phyloP scores from a whole-genome alignment of 257 asterid species.

The Solanum neorickii region DNA sequence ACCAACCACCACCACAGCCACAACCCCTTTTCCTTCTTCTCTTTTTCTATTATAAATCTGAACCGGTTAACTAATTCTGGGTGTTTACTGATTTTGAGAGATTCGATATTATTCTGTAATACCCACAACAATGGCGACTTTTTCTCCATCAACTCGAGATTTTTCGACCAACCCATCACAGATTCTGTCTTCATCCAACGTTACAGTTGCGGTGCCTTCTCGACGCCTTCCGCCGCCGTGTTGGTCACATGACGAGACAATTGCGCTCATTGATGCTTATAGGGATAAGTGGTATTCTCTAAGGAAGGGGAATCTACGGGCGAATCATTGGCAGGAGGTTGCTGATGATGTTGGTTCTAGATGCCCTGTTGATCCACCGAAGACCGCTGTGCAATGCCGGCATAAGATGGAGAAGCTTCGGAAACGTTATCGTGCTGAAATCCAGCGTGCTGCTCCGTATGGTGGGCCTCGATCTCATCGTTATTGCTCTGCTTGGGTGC shows the following conservation, averaged over 20 bases:
- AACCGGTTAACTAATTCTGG: conserved; percentile 3
- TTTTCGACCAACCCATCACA: conserved; percentile 12
- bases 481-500: conserved; percentile 79
- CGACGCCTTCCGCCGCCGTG: conserved; percentile 96
- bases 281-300: conserved; percentile 88
- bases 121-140: conserved; percentile 18
- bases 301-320: conserved; percentile 85
- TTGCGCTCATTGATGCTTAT: conserved; percentile 68
- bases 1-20: conserved; percentile 4
- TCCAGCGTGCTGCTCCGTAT: conserved; percentile 74
- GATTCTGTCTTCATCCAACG: conserved; percentile 24
- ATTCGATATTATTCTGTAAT: not conserved
- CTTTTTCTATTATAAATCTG: not conserved
- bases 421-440: conserved; percentile 85
- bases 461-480: conserved; percentile 51
- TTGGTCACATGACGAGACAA: conserved; percentile 92
- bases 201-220: conserved; percentile 34
- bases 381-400: conserved; percentile 93
- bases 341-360: conserved; percentile 62
- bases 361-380: conserved; percentile 41
- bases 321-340: conserved; percentile 97
- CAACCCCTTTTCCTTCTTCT: conserved; percentile 4
- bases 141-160: conserved; percentile 22
- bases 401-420: conserved; percentile 99
- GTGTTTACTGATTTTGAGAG: not conserved